Base-by-base conservation (phyloP, 345 rosid genomes). In the Sisymbrium altissimum region DNA sequence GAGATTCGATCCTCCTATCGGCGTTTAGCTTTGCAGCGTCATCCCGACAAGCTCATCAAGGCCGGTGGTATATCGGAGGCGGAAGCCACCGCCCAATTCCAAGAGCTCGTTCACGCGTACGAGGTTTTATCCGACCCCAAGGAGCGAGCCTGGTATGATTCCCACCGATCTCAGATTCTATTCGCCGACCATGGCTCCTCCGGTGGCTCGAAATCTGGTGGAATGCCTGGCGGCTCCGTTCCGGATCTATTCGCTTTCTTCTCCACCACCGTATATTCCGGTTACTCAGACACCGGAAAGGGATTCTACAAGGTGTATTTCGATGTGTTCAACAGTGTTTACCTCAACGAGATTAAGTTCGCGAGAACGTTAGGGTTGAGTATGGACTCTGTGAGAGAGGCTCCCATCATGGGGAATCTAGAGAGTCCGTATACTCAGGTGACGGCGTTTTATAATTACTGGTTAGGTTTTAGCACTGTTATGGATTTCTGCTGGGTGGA, bases 401-500 rank as follows among this genome's bases (percentile, higher is more conserved):
- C 92, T 39, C 97, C 97, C 6, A 38, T 95, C 4, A 90, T 95
- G 97, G 97, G 99, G 75, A 92, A 90, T 79, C 53, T 92, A 54
- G 93, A 86, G 57, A 78, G 92, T 15, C 88, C 96, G 0, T 92
- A 90, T 13, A 68, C 50, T 44, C 97, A 95, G 77, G 97, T 83
- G 11, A 86, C 96, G 17, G 96, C 97, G 3, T 92, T 95, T 81
- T 95, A 92, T 55, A 84, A 81, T 64, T 88, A 88, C 33, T 95
- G 99, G 99, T 56, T 90, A 14, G 87, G 96, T 17, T 95, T 92
- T 81, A 35, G 71, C 63, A 92, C 96, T 36, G 90, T 87, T 4
- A 86, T 92, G 97, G 99, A 92, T 78, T 95, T 95, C 54, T 81
- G 83, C 64, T 94, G 97, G 97, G 96, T 79, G 50, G 98, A 91